Conservation (phyloP, 2,329 filamentous ascomycete genomes). For the Fusarium luffae region DNA sequence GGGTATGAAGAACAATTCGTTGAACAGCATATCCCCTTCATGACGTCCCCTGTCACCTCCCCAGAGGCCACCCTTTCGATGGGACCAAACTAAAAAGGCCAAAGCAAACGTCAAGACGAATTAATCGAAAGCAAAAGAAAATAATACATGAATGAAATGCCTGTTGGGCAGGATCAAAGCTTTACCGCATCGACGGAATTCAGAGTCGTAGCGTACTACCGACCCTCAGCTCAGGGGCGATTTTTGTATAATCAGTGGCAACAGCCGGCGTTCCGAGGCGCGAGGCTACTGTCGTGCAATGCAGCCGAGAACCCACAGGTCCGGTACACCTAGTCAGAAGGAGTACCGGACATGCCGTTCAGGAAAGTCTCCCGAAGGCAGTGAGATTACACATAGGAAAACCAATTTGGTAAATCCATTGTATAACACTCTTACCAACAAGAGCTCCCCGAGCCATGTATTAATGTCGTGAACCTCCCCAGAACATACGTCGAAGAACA, state of each 20-base stretch:
- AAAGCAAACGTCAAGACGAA: slow-evolving; percentile 38
- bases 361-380: slow-evolving; percentile 43
- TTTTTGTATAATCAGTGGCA: slow-evolving; percentile 25
- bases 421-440: slow-evolving; percentile 32
- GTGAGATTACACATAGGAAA: slow-evolving; percentile 18
- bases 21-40: slow-evolving; percentile 1
- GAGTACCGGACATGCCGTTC: slow-evolving; percentile 56
- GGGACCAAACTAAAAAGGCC: slow-evolving; percentile 43
- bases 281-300: slow-evolving; percentile 19
- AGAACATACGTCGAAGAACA: slow-evolving; percentile 55
- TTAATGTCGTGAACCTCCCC: slow-evolving; percentile 50
- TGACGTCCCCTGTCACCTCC: slow-evolving; percentile 46
- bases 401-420: slow-evolving; percentile 15
- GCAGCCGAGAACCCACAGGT: slow-evolving; percentile 40
- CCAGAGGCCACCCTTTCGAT: slow-evolving; percentile 50
- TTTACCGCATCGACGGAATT: slow-evolving; percentile 53
- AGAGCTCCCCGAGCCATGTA: slow-evolving; percentile 54
- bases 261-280: slow-evolving; percentile 22
- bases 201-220: slow-evolving; percentile 8
- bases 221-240: slow-evolving; percentile 25
- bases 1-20: slow-evolving; percentile 16
- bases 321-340: slow-evolving; percentile 41
- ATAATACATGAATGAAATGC: slow-evolving; percentile 45
- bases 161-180: slow-evolving; percentile 47
- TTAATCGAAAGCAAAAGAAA: slow-evolving; percentile 45